A percentile compares a stretch with the other conserved stretches of the same genome.
phyloP scores from a whole-genome alignment of 805 yeast genomes.

The Wickerhamomyces queroliae region DNA sequence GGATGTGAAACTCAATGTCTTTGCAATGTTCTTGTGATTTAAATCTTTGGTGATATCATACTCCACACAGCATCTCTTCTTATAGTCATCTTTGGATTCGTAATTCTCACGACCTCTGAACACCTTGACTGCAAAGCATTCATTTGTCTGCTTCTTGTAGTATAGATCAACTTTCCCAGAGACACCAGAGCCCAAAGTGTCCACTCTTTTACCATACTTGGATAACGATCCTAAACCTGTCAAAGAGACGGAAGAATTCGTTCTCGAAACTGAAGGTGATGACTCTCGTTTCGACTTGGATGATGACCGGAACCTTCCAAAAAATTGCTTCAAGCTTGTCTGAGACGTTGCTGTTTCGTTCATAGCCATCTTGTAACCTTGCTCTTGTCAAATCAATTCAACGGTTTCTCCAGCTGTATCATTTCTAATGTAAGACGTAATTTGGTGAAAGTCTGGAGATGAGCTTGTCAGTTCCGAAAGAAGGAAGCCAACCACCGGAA shows the following conservation, averaged over 20 bases:
- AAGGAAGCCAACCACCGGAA: not conserved
- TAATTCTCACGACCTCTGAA: slow-evolving; percentile 36
- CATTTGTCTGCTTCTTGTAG: slow-evolving; percentile 10
- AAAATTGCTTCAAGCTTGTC: not conserved
- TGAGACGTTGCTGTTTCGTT: not conserved
- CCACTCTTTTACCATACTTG: slow-evolving; percentile 15
- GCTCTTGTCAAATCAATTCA: no score
- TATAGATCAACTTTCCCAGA: slow-evolving; percentile 31
- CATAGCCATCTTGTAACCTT: no score
- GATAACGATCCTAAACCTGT: not conserved
- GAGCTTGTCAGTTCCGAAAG: no score
- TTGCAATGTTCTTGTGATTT: slow-evolving; percentile 68
- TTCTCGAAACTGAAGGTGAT: not conserved
- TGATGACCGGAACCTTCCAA: not conserved
- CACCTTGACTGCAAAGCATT: slow-evolving; percentile 37
- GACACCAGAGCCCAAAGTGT: slow-evolving; percentile 24
- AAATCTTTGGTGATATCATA: slow-evolving; percentile 68
- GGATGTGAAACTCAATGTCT: slow-evolving; percentile 64
- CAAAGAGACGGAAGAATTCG: not conserved
- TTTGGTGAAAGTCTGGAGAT: no score
- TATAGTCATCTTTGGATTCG: slow-evolving; percentile 63
- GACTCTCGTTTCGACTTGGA: not conserved
- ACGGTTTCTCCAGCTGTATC: no score
- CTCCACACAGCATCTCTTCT: slow-evolving; percentile 69
- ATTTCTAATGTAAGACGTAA: not conserved